Percentiles rank a stretch among this genome's conserved stretches.
These are phyloP conservation scores for Trametes villosa DNA, from an alignment of 768 basidiomycete species.

Conservation along the genomic window DNA sequence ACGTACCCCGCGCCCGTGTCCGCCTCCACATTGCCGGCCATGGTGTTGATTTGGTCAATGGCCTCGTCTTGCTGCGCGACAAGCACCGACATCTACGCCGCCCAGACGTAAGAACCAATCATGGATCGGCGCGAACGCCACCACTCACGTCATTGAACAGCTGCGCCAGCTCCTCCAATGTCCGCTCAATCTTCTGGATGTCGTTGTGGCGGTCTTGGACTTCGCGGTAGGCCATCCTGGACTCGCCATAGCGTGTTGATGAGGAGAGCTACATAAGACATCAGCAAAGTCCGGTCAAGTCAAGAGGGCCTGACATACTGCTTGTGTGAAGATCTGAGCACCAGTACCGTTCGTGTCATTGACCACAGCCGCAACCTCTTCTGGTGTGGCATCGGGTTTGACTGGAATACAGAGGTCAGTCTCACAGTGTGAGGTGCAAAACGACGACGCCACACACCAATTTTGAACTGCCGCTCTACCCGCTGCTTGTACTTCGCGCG, in stretches of 20 bases:
- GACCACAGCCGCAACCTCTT: conserved; percentile 86
- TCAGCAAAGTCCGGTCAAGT: not conserved
- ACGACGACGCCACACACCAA: conserved; percentile 51
- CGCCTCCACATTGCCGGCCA: conserved; percentile 62
- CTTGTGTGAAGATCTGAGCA: conserved; percentile 87
- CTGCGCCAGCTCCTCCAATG: conserved; percentile 86
- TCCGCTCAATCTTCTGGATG: conserved; percentile 82
- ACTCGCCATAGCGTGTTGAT: conserved; percentile 83
- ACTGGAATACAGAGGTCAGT: conserved; percentile 47
- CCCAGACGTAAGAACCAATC: no score
- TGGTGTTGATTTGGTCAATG: conserved; percentile 64
- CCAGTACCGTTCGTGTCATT: conserved; percentile 74
- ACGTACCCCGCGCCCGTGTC: conserved; percentile 77
- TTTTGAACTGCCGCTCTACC: conserved; percentile 86
- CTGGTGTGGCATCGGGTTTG: conserved; percentile 90
- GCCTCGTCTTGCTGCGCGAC: conserved; percentile 82
- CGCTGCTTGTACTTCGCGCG: conserved; percentile 79
- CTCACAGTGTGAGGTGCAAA: not conserved
- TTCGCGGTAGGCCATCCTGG: conserved; percentile 81
- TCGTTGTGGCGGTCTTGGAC: conserved; percentile 90
- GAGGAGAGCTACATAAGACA: conserved; percentile 58
- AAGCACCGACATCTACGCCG: conserved; percentile 70
- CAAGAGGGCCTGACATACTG: conserved; percentile 48
- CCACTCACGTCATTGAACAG: conserved; percentile 76
- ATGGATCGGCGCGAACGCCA: not conserved